Conservation (phyloP, 2,329 filamentous ascomycete genomes). For the Monosporascus ibericus region DNA sequence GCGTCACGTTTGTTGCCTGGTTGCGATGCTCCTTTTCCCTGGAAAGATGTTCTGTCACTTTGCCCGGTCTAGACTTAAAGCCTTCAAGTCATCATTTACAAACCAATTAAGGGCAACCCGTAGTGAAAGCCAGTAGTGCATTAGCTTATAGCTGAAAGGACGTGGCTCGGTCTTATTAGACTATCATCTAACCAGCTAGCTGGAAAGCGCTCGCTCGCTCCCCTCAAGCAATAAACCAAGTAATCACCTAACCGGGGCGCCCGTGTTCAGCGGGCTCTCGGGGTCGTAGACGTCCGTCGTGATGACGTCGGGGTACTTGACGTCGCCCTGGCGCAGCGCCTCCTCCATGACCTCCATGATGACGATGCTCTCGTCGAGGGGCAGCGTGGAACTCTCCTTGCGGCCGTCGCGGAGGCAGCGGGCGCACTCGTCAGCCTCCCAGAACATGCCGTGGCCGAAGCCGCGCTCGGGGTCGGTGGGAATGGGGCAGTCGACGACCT, state of each 20-base stretch:
- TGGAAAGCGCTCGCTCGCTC: neutral
- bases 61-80: too few relatives aligned
- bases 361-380: slow-evolving; percentile 69
- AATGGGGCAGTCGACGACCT: slow-evolving; percentile 48
- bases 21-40: too few relatives aligned
- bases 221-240: too few relatives aligned
- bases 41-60: too few relatives aligned
- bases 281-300: slow-evolving; percentile 52
- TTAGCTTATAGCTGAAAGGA: too few relatives aligned
- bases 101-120: too few relatives aligned
- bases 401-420: slow-evolving; percentile 69
- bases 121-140: too few relatives aligned
- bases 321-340: slow-evolving; percentile 45
- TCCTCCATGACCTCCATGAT: slow-evolving; percentile 73
- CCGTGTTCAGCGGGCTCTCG: slow-evolving; percentile 57
- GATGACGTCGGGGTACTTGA: slow-evolving; percentile 50
- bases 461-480: slow-evolving; percentile 42
- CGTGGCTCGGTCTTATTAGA: too few relatives aligned
- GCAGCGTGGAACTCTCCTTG: slow-evolving; percentile 66
- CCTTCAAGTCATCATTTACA: too few relatives aligned
- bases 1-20: too few relatives aligned
- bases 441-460: slow-evolving; percentile 80
- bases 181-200: too few relatives aligned
- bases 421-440: slow-evolving; percentile 77
- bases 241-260: slow-evolving; percentile 20